These are phyloP conservation scores for Melastoma malabathricum DNA, from an alignment of 345 rosid species.

Conservation along the genomic window DNA sequence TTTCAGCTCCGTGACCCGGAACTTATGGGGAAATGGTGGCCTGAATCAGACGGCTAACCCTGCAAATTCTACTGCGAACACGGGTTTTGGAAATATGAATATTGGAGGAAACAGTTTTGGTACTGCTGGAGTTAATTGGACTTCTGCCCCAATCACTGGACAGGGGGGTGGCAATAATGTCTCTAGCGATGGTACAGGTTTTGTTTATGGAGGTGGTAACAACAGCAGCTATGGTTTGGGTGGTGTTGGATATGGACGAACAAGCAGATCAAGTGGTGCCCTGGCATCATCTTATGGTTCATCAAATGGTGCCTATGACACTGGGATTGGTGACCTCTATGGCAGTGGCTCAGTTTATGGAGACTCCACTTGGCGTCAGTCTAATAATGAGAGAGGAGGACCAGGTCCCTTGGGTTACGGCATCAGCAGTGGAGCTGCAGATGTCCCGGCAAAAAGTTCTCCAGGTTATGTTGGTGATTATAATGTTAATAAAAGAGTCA, in stretches of 20 bases:
- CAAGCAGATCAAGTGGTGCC: slow-evolving; percentile 27
- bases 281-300: slow-evolving; percentile 49
- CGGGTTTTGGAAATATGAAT: slow-evolving; percentile 41
- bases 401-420: slow-evolving; percentile 57
- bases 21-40: slow-evolving; percentile 76
- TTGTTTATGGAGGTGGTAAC: slow-evolving; percentile 27
- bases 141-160: slow-evolving; percentile 30
- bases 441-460: slow-evolving; percentile 42
- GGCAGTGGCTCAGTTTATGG: slow-evolving; percentile 50
- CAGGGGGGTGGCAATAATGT: slow-evolving; percentile 30
- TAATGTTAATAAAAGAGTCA: no score
- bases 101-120: slow-evolving; percentile 46
- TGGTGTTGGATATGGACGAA: slow-evolving; percentile 50
- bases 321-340: slow-evolving; percentile 48
- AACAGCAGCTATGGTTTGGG: slow-evolving; percentile 23
- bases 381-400: slow-evolving; percentile 47
- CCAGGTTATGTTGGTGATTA: slow-evolving; percentile 32
- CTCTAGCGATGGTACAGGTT: slow-evolving; percentile 19
- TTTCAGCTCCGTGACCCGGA: slow-evolving; percentile 42
- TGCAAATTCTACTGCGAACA: slow-evolving; percentile 28
- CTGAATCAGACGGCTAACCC: slow-evolving; percentile 25
- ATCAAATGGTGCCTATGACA: slow-evolving; percentile 42
- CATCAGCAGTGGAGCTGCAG: slow-evolving; percentile 49
- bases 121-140: slow-evolving; percentile 65
- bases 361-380: slow-evolving; percentile 65